Conservation (phyloP, 78 protist species). For the Dictyostelium brefeldianum region DNA sequence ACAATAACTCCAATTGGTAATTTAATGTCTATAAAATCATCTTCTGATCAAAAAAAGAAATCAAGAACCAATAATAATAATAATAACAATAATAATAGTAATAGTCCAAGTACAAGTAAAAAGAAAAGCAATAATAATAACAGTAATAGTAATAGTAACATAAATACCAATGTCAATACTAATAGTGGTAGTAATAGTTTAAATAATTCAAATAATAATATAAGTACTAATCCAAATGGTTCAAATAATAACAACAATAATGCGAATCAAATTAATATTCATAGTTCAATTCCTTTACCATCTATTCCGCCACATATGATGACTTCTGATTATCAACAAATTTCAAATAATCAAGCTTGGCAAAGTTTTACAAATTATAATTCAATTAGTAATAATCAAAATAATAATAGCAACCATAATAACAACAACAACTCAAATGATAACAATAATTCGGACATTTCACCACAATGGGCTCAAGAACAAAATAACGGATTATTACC, state of each 20-base stretch:
- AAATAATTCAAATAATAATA: neutral
- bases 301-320: neutral
- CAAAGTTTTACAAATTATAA: neutral
- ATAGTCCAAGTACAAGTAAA: neutral
- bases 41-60: neutral
- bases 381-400: neutral
- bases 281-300: neutral
- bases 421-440: neutral
- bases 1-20: neutral
- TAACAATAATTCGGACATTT: neutral
- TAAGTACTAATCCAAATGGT: neutral
- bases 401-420: neutral
- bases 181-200: neutral
- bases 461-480: neutral
- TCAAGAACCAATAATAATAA: neutral
- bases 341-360: neutral
- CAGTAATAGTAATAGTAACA: neutral
- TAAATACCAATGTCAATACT: neutral
- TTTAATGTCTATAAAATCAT: neutral
- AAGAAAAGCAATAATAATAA: neutral
- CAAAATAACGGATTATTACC: neutral
- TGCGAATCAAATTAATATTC: neutral
- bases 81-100: slow-evolving; percentile 3
- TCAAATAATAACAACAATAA: neutral
- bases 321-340: neutral